Evolutionary conservation across 2,329 filamentous ascomycete genomes (phyloP).

Genomic region (Talaromyces pinophilus): DNA sequence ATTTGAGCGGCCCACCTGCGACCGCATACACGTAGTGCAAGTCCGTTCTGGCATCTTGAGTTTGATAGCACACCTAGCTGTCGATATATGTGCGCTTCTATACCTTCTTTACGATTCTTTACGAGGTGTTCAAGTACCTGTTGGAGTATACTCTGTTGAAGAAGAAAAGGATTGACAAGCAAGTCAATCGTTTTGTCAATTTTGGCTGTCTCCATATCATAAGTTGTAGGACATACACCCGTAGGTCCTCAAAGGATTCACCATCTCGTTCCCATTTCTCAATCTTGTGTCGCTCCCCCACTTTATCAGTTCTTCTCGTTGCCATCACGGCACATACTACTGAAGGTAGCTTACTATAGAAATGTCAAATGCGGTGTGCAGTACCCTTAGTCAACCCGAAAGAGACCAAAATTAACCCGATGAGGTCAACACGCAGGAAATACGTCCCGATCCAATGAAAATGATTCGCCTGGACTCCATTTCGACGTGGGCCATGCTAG

Average conservation of each 20-base stretch:
- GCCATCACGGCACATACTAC: background rate
- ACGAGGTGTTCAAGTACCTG: no score
- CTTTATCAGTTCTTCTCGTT: background rate
- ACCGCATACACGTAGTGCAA: background rate
- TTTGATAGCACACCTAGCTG: background rate
- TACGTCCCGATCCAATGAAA: constrained; percentile 1
- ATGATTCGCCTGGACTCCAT: background rate
- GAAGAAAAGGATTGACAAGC: background rate
- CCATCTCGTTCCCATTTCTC: background rate
- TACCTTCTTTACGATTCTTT: background rate
- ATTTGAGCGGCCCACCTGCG: background rate
- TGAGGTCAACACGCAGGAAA: background rate
- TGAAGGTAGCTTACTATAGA: background rate
- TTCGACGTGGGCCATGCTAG: background rate
- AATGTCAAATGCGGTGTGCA: constrained; percentile 3
- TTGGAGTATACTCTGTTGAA: background rate
- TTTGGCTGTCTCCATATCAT: background rate
- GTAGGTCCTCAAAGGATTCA: background rate
- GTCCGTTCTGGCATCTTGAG: background rate
- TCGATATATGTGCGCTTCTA: background rate
- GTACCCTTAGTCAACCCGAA: background rate
- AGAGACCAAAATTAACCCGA: constrained; percentile 1
- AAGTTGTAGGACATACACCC: background rate
- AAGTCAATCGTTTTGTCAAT: background rate
- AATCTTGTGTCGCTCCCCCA: background rate